Conservation (phyloP, 768 basidiomycete genomes). For the Leccinum arenicola region DNA sequence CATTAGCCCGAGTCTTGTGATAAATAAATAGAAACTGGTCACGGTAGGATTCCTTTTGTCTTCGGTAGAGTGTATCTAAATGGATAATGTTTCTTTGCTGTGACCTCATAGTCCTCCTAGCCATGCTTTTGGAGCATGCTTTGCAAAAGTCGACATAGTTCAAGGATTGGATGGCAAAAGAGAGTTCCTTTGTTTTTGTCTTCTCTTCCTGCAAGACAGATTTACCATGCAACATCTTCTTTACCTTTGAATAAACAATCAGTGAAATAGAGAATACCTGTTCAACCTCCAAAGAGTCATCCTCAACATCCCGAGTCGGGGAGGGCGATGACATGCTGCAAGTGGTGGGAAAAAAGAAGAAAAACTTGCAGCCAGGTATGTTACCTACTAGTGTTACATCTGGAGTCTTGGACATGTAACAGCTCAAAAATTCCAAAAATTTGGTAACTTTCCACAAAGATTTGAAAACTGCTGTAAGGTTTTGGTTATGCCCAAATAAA, state of each 20-base stretch:
- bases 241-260: conserved; percentile 5
- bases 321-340: too few relatives aligned
- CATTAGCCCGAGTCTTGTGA: background rate
- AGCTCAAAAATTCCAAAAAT: too few relatives aligned
- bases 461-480: too few relatives aligned
- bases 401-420: background rate
- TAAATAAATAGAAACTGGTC: background rate
- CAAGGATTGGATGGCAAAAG: background rate
- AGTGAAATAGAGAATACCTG: background rate
- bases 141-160: background rate
- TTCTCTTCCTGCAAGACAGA: conserved; percentile 1
- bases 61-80: background rate
- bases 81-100: background rate
- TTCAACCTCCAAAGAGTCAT: too few relatives aligned
- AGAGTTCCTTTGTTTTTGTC: background rate
- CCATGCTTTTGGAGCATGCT: background rate
- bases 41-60: background rate
- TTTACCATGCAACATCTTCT: background rate
- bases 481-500: too few relatives aligned
- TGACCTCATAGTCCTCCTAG: background rate
- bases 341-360: too few relatives aligned
- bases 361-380: too few relatives aligned
- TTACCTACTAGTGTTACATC: background rate
- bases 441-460: too few relatives aligned
- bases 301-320: too few relatives aligned